Percentiles rank a stretch among this genome's conserved stretches.
Evolutionary conservation across 2,329 filamentous ascomycete genomes (phyloP).

Genomic region (Diaporthe aspalathi): DNA sequence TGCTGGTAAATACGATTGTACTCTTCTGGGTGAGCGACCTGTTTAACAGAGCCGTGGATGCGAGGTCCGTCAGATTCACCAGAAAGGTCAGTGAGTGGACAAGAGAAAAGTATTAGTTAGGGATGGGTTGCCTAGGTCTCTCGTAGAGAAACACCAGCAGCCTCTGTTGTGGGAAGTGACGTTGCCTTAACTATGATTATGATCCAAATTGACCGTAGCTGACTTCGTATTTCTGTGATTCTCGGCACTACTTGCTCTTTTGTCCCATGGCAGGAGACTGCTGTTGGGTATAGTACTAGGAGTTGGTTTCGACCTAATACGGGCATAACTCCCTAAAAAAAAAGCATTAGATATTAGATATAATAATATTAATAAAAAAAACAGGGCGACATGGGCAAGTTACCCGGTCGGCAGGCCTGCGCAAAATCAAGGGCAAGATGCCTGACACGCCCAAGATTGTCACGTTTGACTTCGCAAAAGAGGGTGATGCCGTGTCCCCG

Average conservation of each 20-base stretch:
- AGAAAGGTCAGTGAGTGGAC: slow-evolving; percentile 40
- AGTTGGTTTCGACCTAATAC: no score
- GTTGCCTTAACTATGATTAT: no score
- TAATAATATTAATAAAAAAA: no score
- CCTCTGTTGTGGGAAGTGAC: no score
- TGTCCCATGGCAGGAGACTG: no score
- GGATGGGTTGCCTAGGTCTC: no score
- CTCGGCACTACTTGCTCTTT: not conserved
- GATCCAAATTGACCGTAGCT: not conserved
- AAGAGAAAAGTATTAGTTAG: not conserved
- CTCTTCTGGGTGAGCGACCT: slow-evolving; percentile 43
- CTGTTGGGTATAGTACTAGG: no score
- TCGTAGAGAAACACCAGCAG: not conserved
- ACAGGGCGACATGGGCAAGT: no score
- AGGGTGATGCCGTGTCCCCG: not conserved
- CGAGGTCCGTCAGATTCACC: slow-evolving; percentile 38
- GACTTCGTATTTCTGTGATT: not conserved
- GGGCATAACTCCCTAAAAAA: no score
- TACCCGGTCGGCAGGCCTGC: not conserved
- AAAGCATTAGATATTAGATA: no score
- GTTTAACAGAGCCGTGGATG: slow-evolving; percentile 42
- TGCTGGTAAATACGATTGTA: slow-evolving; percentile 36
- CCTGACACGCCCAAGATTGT: not conserved
- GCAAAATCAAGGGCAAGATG: not conserved
- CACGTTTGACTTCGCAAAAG: not conserved